Evolutionary conservation across 2,329 filamentous ascomycete species (phyloP), one percentile per base, ranked within the genome.

Genomic region (Xylariaceae sp.): DNA sequence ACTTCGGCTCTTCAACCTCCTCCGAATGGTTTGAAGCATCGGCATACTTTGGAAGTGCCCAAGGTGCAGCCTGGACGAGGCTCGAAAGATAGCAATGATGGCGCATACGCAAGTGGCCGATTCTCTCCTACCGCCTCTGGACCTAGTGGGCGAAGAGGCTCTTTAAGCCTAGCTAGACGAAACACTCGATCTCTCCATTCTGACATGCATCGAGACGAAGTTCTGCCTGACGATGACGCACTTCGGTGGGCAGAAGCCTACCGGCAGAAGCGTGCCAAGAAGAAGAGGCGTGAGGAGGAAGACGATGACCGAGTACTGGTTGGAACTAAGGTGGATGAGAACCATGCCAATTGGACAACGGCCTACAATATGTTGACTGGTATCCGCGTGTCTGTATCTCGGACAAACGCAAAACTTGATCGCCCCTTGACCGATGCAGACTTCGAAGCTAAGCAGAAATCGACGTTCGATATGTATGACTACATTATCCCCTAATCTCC

Each of bases 301-400:
- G 89, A 96, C 51, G 93, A 97, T 47, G 91, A 97, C 56, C 81
- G 90, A 48, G 91, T 98, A 9, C 78, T 97, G 24, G 90, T 98
- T 15, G 93, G 93, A 45, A 98, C 89, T 44, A 97, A 96, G 69
- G 93, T 98, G 39, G 93, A 98, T 62, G 90, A 97, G 70, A 87
- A 88, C 57, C 93, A 98, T 64, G 87, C 89, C 53, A 97, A 97
- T 65, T 98, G 87, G 83, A 89, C 95, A 34, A 96, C 89, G 2
- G 93, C 93, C 44, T 98, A 98, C 72, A 98, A 98, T 67, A 98
- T 98, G 93, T 78, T 98, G 69, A 98, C 93, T 30, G 93, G 93
- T 49, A 98, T 98, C 62, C 89, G 93, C 42, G 95, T 97, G 57
- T 90, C 89, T 33, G 93, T 98, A 19, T 97, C 90, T 49, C 79